These are phyloP conservation scores for Colletotrichum sidae DNA, from an alignment of 2,329 filamentous ascomycete species.

Conservation along the genomic window DNA sequence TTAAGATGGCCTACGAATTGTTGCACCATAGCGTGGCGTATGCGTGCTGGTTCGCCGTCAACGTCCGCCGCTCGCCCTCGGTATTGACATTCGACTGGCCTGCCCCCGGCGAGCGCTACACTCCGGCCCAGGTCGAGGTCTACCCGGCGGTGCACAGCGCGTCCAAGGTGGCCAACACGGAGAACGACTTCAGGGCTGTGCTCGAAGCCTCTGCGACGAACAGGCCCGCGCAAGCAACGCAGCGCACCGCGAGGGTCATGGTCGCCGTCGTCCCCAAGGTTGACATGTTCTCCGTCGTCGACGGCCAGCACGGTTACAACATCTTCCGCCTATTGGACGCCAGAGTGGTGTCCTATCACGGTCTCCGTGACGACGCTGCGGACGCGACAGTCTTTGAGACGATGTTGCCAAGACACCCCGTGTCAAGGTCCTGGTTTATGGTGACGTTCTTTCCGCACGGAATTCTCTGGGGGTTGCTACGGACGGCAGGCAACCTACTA, in stretches of 20 bases:
- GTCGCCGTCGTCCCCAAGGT: slow-evolving; percentile 46
- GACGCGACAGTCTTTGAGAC: slow-evolving; percentile 38
- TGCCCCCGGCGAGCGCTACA: slow-evolving; percentile 43
- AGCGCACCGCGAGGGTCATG: slow-evolving; percentile 44
- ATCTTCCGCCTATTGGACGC: slow-evolving; percentile 43
- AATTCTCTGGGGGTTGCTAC: too few relatives aligned
- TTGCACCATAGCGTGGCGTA: slow-evolving; percentile 46
- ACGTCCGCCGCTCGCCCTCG: slow-evolving; percentile 42
- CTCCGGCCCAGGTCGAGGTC: slow-evolving; percentile 39
- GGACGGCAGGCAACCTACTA: too few relatives aligned
- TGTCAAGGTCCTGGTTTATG: neutral
- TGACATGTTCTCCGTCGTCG: slow-evolving; percentile 36
- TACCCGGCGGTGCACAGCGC: slow-evolving; percentile 37
- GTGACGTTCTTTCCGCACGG: too few relatives aligned
- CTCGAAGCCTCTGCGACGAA: neutral
- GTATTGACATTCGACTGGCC: slow-evolving; percentile 43
- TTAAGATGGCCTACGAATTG: slow-evolving; percentile 17
- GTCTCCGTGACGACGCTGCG: slow-evolving; percentile 39
- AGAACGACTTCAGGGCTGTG: neutral
- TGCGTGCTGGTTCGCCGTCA: slow-evolving; percentile 47
- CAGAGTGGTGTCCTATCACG: slow-evolving; percentile 46
- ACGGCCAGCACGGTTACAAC: slow-evolving; percentile 15
- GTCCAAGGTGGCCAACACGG: slow-evolving; percentile 28
- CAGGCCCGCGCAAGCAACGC: neutral
- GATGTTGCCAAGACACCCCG: slow-evolving; percentile 39